Base-by-base conservation (phyloP, 768 basidiomycete species). In the Mycena epipterygia region DNA sequence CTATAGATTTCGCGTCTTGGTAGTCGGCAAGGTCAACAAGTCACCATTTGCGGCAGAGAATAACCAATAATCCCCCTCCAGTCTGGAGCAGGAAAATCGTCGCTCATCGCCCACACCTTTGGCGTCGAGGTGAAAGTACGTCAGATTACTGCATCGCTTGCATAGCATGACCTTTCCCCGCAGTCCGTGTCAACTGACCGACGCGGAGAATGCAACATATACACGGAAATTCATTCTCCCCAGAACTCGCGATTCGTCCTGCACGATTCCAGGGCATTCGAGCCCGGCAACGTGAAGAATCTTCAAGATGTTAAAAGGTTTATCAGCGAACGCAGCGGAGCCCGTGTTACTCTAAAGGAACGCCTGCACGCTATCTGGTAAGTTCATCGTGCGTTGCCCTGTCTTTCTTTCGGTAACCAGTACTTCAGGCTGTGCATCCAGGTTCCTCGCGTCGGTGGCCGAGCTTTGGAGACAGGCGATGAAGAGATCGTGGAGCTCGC, bases 201-300 rank as follows among this genome's bases (percentile, higher is more conserved):
- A 44, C 63, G 52, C 41, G 63, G 63, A 44, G 2, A 42, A 13
- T 64, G 52, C 30, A 35, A 55, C 33, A 64, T 64, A 3, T 2
- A 64, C 7, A 25, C 9, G 7, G 51, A 55, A 44, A 55, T 55
- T 35, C 19, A 5, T 17, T 55, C 51, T 12, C 27, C 27, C 30
- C 63, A 55, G 29, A 64, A 64, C 25, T 25, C 63, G 21, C 63
- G 39, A 16, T 64, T 64, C 29, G 30, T 64, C n/a, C 14, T 64
- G 6, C 52, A 64, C 52, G 63, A 64, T 35, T 64, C 63, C 27
- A 44, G 42, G 63, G 63, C 52, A n/a, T 64, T 55, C 42, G 63
- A 64, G 63, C 63, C 60, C 6, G 60, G 46, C 32, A 19, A 61
- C 30, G 25, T 35, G 21, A 27, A 62, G 5, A 62, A 51, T 25